phyloP scores from a whole-genome alignment of 148 eudicot genomes.

The Diospyros lotus region DNA sequence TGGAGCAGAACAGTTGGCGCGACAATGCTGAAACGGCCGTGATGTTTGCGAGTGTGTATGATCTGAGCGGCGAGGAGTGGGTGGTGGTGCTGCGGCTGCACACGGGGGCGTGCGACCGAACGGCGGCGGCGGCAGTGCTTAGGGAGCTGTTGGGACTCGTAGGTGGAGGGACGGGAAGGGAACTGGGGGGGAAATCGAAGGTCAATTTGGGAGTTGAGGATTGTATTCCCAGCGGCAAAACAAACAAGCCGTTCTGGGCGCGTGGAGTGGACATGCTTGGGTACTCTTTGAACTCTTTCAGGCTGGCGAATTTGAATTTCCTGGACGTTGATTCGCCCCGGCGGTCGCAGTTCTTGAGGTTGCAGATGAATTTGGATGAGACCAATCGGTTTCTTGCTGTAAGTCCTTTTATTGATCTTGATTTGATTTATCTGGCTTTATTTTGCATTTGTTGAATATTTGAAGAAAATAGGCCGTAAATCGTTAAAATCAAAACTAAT shows the following conservation, averaged over 20 bases:
- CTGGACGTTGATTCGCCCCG: conserved; percentile 31
- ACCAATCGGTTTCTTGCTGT: conserved; percentile 56
- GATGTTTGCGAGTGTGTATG: conserved; percentile 46
- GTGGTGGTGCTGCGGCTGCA: conserved; percentile 53
- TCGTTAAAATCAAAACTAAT: too few species aligned
- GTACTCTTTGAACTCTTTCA: conserved; percentile 68
- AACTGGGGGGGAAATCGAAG: conserved; percentile 16
- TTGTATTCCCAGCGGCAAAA: conserved; percentile 51
- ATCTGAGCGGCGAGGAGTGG: conserved; percentile 33
- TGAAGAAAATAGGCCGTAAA: neutral
- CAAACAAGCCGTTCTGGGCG: conserved; percentile 77
- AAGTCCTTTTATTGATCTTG: neutral
- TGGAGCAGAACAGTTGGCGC: conserved; percentile 55
- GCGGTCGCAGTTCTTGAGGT: conserved; percentile 40
- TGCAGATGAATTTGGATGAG: conserved; percentile 34
- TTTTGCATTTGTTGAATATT: too few species aligned
- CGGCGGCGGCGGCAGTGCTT: conserved; percentile 49
- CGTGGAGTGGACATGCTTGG: conserved; percentile 79
- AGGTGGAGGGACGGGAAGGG: conserved; percentile 12
- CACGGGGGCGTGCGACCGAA: conserved; percentile 70
- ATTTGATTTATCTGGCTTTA: neutral
- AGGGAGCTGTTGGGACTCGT: conserved; percentile 44
- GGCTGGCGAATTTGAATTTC: conserved; percentile 53
- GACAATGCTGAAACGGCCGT: conserved; percentile 28
- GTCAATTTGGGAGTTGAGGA: conserved; percentile 59